Evolutionary conservation across 805 yeast genomes (phyloP).

Genomic region (Candida lessepsii): DNA sequence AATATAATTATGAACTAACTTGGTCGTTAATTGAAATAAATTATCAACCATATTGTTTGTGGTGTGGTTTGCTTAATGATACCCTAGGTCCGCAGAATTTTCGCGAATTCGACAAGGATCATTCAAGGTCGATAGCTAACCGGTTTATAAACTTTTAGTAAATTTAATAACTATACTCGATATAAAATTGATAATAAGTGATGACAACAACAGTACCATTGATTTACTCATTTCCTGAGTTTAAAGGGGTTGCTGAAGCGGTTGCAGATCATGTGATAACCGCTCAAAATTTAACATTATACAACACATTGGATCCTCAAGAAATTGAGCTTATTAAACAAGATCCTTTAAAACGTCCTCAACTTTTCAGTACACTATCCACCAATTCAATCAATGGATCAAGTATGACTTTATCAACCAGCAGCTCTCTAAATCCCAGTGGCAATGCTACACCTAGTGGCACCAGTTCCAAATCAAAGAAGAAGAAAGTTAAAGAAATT

Average conservation of each 20-base stretch:
- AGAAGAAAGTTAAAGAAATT: slow-evolving; percentile 54
- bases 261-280: slow-evolving; percentile 92
- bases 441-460: slow-evolving; percentile 3
- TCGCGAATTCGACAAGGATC: slow-evolving; percentile 9
- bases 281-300: slow-evolving; percentile 76
- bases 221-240: slow-evolving; percentile 88
- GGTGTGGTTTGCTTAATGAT: not conserved
- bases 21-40: slow-evolving; percentile 23
- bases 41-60: slow-evolving; percentile 17
- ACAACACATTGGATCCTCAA: slow-evolving; percentile 37
- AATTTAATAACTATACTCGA: too few relatives aligned
- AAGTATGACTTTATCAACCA: not conserved
- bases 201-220: slow-evolving; percentile 96
- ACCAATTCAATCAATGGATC: slow-evolving; percentile 13
- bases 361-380: slow-evolving; percentile 9
- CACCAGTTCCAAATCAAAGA: slow-evolving; percentile 16
- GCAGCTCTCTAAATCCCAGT: not conserved
- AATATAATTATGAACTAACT: slow-evolving; percentile 22
- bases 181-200: not conserved
- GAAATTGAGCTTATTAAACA: slow-evolving; percentile 33
- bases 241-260: slow-evolving; percentile 90
- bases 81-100: not conserved
- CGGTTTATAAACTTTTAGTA: not conserved
- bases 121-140: slow-evolving; percentile 7
- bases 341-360: slow-evolving; percentile 19